Evolutionary conservation across 2,329 filamentous ascomycete genomes (phyloP).

Genomic region (Ophiostoma australiae): DNA sequence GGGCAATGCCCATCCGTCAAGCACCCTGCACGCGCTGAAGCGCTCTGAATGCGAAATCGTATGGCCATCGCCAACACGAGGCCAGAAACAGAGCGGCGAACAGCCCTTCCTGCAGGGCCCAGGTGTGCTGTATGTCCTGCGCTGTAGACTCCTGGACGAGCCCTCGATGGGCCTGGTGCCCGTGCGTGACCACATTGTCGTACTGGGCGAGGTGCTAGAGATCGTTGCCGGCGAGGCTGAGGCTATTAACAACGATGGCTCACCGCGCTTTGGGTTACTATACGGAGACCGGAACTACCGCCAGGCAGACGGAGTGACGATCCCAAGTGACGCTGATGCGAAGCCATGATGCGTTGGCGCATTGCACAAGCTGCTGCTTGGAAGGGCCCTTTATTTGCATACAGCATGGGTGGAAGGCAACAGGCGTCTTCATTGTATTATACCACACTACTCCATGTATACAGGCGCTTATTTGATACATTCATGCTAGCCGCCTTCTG

Average conservation of each 20-base stretch:
- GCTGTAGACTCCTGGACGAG: slow-evolving; percentile 37
- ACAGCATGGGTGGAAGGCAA: not conserved
- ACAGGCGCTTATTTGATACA: not conserved
- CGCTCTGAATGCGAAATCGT: slow-evolving; percentile 33
- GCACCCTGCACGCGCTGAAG: slow-evolving; percentile 31
- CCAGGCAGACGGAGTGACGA: slow-evolving; percentile 34
- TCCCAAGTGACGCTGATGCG: slow-evolving; percentile 10
- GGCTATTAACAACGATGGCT: slow-evolving; percentile 26
- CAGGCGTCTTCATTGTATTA: not conserved
- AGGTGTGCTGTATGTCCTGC: slow-evolving; percentile 48
- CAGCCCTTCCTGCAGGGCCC: slow-evolving; percentile 41
- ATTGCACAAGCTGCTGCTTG: not conserved
- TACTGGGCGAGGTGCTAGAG: slow-evolving; percentile 48
- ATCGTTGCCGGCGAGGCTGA: slow-evolving; percentile 36
- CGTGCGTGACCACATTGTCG: slow-evolving; percentile 50
- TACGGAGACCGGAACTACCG: slow-evolving; percentile 49
- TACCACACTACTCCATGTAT: not conserved
- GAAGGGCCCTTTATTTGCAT: not conserved
- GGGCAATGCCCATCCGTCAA: slow-evolving; percentile 39
- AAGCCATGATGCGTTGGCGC: not conserved
- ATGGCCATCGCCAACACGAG: slow-evolving; percentile 34
- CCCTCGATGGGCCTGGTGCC: slow-evolving; percentile 40
- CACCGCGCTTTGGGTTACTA: slow-evolving; percentile 40
- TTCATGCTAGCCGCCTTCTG: not conserved
- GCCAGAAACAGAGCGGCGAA: not conserved